phyloP scores from a whole-genome alignment of 495 filamentous ascomycete genomes.

The Daldinia childiae region DNA sequence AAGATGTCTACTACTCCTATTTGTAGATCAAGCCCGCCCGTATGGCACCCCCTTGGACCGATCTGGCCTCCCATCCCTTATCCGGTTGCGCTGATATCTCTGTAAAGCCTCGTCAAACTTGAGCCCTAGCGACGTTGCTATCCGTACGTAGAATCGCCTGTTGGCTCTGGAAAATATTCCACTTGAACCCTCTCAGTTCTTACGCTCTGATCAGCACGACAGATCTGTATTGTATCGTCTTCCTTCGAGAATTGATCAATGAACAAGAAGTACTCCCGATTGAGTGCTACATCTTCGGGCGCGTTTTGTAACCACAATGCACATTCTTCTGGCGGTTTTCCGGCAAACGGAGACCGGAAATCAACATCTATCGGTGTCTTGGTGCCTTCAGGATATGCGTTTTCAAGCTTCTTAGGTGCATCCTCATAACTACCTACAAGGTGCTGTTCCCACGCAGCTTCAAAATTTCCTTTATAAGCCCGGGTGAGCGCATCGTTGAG shows the following conservation, averaged over 20 bases:
- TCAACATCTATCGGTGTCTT: neutral
- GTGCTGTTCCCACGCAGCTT: neutral
- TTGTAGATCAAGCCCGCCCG: neutral
- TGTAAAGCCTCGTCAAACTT: neutral
- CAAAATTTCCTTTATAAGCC: neutral
- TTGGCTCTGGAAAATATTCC: neutral
- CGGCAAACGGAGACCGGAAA: neutral
- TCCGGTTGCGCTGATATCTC: neutral
- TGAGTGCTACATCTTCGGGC: neutral
- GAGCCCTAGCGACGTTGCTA: neutral
- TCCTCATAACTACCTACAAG: neutral
- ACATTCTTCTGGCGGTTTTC: neutral
- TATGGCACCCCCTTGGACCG: neutral
- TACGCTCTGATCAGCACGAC: neutral
- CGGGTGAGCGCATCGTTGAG: neutral
- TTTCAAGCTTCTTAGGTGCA: neutral
- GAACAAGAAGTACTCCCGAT: neutral
- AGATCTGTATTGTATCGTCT: neutral
- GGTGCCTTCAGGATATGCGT: neutral
- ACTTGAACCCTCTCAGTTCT: neutral
- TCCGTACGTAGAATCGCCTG: neutral
- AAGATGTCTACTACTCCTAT: no score
- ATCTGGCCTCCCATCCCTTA: neutral
- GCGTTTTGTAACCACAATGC: neutral
- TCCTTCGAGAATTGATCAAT: neutral